phyloP scores from a whole-genome alignment of 768 basidiomycete genomes.

The Auricularia cornea region DNA sequence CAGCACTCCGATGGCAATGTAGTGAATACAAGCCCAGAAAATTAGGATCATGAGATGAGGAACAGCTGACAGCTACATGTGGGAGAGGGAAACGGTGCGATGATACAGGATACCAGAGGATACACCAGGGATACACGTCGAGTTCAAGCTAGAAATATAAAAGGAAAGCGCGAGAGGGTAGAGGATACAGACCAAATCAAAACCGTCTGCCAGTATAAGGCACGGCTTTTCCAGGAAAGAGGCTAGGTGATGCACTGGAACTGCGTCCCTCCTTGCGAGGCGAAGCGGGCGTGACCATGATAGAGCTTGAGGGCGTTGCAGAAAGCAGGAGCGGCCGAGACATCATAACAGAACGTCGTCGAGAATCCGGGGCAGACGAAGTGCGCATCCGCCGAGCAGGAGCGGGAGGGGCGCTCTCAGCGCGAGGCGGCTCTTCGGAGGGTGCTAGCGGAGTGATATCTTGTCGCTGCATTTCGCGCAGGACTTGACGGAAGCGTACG shows the following conservation, averaged over 20 bases:
- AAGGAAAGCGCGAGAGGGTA: background rate
- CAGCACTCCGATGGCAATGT: too few relatives aligned
- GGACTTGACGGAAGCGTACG: slow-evolving; percentile 52
- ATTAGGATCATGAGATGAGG: background rate
- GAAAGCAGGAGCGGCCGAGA: background rate
- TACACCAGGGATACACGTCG: background rate
- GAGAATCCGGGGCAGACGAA: background rate
- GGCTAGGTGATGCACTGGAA: slow-evolving; percentile 2
- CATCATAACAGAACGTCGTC: background rate
- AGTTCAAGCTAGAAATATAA: background rate
- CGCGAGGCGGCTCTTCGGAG: background rate
- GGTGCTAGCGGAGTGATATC: background rate
- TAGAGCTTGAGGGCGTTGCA: background rate
- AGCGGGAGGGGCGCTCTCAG: background rate
- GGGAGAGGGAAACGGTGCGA: background rate
- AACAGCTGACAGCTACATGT: background rate
- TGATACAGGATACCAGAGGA: background rate
- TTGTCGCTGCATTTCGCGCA: slow-evolving; percentile 41
- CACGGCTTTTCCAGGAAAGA: background rate
- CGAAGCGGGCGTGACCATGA: background rate
- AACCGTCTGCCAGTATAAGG: background rate
- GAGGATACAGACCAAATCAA: background rate
- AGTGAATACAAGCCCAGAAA: background rate
- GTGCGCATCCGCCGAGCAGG: background rate
- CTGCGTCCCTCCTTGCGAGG: slow-evolving; percentile 5